Evolutionary conservation across 2,329 filamentous ascomycete genomes (phyloP), one percentile per base, ranked within the genome.

Genomic region (Fusarium torulosum): DNA sequence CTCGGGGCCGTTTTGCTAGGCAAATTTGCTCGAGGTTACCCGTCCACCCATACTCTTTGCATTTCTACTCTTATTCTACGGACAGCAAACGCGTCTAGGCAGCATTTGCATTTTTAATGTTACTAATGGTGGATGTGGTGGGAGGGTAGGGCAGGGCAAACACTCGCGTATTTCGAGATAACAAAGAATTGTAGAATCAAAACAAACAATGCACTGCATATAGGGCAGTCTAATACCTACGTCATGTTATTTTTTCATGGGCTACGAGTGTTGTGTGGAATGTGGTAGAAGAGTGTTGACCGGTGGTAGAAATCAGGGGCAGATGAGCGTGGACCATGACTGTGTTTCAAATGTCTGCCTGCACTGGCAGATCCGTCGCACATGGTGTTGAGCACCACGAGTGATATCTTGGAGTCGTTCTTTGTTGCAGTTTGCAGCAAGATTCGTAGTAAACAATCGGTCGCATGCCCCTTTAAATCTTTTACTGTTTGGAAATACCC

Each of bases 211-310:
- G 8, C 10, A 3, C 0, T 1, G 1, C 1, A 0, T 33, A 42
- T 4, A 19, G 2, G 4, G 0, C 21, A 4, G 2, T 14, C 21
- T 7, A 7, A 10, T 42, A 6, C 40, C 15, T 14, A 23, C 8
- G 13, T 0, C 3, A 3, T 31, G n/a, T 19, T 17, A 21, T 19
- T 52, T 21, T 21, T 29, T 23, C 37, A 8, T 8, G 19, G 19
- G 23, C 6, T 52, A 58, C 29, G 9, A 19, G 15, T 4, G 10
- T 38, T 45, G 3, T 13, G 15, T 23, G 46, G 51, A 63, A 47
- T 41, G 4, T 63, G 9, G 29, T 52, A n/a, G 52, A 63, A 51
- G 45, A 52, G 59, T 63, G 52, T 27, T 15, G 29, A 14, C 15
- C 8, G 33, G 20, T 21, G 4, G 29, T 40, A 19, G 38, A 40